phyloP scores from a whole-genome alignment of 306 rosid genomes.

The Acacia melanoxylon region DNA sequence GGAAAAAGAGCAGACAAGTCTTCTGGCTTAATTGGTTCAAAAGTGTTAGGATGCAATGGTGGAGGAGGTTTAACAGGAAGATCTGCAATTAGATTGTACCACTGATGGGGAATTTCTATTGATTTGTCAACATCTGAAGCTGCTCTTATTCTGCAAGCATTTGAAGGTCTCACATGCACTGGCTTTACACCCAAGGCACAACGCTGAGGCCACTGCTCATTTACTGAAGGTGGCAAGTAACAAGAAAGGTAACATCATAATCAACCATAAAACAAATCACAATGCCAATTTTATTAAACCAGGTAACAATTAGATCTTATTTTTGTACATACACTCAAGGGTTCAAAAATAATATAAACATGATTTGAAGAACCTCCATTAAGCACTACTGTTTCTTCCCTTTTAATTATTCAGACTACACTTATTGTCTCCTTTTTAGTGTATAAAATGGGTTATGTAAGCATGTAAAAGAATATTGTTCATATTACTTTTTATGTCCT shows the following conservation, averaged over 20 bases:
- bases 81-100: conserved; percentile 92
- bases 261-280: conserved; percentile 4
- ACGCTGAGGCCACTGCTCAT: conserved; percentile 51
- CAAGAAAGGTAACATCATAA: conserved; percentile 17
- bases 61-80: conserved; percentile 93
- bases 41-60: conserved; percentile 73
- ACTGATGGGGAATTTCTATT: conserved; percentile 63
- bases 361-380: background rate
- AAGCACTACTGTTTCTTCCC: background rate
- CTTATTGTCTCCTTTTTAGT: background rate
- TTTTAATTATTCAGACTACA: background rate
- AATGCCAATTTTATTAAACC: conserved; percentile 13
- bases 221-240: conserved; percentile 42
- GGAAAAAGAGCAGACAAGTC: conserved; percentile 82
- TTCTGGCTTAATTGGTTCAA: conserved; percentile 74
- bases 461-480: background rate
- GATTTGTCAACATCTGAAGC: conserved; percentile 40
- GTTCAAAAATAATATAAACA: conserved; percentile 1
- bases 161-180: conserved; percentile 44
- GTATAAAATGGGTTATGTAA: background rate
- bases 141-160: conserved; percentile 65
- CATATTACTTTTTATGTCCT: background rate
- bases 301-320: background rate
- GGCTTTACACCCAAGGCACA: conserved; percentile 48
- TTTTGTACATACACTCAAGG: background rate